Evolutionary conservation across 2,329 filamentous ascomycete genomes (phyloP).

Genomic region (Sporothrix pseudoabietina): DNA sequence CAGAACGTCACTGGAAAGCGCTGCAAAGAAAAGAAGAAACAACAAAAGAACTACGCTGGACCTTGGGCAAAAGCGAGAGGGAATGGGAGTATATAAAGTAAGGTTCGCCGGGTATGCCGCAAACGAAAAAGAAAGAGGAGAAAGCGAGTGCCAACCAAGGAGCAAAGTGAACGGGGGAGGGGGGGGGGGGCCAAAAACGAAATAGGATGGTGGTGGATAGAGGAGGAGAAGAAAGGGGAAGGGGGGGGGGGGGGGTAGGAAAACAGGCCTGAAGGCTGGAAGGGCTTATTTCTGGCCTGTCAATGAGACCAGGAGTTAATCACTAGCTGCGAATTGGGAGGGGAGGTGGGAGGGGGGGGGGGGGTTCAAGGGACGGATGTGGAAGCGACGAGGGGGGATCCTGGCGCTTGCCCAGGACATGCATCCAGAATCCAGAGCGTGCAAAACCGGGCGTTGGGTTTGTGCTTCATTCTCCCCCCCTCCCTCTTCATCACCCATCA

Average conservation of each 20-base stretch:
- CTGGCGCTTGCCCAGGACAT: constrained; percentile 21
- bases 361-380: background rate
- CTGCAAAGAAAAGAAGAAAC: background rate
- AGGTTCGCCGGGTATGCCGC: constrained; percentile 12
- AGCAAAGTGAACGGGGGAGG: background rate
- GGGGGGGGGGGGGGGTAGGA: background rate
- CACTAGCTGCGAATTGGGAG: constrained; percentile 13
- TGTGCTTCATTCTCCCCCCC: background rate
- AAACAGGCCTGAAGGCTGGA: constrained; percentile 11
- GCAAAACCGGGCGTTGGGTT: constrained; percentile 7
- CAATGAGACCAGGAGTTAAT: background rate
- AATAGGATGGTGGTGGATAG: constrained; percentile 24
- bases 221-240: constrained; percentile 14
- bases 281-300: constrained; percentile 14
- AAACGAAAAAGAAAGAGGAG: constrained; percentile 14
- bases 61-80: background rate
- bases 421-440: background rate
- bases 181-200: constrained; percentile 10
- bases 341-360: background rate
- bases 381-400: constrained; percentile 11
- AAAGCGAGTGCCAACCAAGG: constrained; percentile 16
- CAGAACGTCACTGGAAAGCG: background rate
- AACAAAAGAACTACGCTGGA: constrained; percentile 3
- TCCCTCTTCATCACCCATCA: constrained; percentile 3
- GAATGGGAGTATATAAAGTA: constrained; percentile 2